Conservation (phyloP, 352 stramenopile species). For the Globisporangium abappressorium region DNA sequence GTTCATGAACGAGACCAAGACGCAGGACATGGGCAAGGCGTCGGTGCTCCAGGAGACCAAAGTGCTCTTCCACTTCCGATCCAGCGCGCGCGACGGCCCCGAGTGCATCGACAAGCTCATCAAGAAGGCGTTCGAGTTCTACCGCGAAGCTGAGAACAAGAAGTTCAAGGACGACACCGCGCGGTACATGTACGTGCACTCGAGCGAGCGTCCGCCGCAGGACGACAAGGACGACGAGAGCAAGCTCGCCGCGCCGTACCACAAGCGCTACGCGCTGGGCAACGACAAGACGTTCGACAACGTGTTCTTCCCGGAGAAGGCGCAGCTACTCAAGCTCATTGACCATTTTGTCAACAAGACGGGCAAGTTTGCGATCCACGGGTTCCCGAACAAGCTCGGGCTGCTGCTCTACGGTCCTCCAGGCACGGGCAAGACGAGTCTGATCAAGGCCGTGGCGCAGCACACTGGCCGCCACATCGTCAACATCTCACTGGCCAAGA, state of each 20-base stretch:
- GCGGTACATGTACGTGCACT: constrained; percentile 46
- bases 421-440: constrained; percentile 82
- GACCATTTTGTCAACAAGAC: constrained; percentile 52
- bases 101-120: constrained; percentile 35
- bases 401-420: constrained; percentile 81
- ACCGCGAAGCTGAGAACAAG: constrained; percentile 24
- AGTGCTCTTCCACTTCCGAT: constrained; percentile 24
- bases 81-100: constrained; percentile 20
- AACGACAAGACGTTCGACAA: constrained; percentile 81
- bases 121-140: constrained; percentile 28
- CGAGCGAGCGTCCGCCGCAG: constrained; percentile 16
- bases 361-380: constrained; percentile 81
- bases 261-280: constrained; percentile 65
- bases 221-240: constrained; percentile 12
- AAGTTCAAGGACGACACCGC: constrained; percentile 31
- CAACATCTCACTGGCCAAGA: constrained; percentile 42
- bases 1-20: constrained; percentile 31
- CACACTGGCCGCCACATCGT: constrained; percentile 65
- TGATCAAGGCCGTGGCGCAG: constrained; percentile 82
- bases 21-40: constrained; percentile 13
- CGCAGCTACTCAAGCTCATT: constrained; percentile 47
- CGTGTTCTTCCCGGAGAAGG: constrained; percentile 81
- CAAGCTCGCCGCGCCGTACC: constrained; percentile 21
- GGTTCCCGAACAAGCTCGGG: constrained; percentile 82
- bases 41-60: constrained; percentile 10